Base-by-base conservation (phyloP, 2,329 filamentous ascomycete species). In the Plenodomus tracheiphilus region DNA sequence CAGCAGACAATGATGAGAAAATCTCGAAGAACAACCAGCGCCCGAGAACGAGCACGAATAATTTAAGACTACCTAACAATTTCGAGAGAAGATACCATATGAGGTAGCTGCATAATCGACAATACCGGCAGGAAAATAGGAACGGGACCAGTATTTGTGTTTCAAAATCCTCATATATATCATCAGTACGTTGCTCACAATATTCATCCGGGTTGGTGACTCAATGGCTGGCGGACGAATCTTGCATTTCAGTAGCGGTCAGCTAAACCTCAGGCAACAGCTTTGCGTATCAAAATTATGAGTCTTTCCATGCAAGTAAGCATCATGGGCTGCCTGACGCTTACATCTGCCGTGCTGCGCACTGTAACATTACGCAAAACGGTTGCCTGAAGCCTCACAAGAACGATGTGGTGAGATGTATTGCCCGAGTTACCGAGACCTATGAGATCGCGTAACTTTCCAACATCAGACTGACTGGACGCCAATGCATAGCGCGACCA, bases 1-100 rank as follows among this genome's bases (percentile, higher is more conserved):
- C 28, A 49, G 16, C 55, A 56, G 34, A 53, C 28, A 2, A 41
- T 38, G 16, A 36, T 32, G 16, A 53, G 30, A 35, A 43, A 36
- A 13, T 44, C 40, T 34, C 37, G 44, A 13, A 37, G 41, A 39
- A 30, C 47, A 18, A 15, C 28, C 15, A 15, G 13, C 13, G 11
- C 11, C 4, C 28, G 28, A 32, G 6, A 32, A 11, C 11, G 22
- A 5, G 28, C 28, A 11, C 15, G 6, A 7, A 15, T 32, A 11
- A 7, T 25, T 25, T 25, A 10, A 25, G 22, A 5, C 22, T 5
- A 25, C 22, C 22, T 10, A 5, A 10, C 22, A 10, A 10, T 25
- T 5, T 25, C 22, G 22, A 25, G 22, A 25, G 10, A 25, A 5
- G 22, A 5, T 32, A 6, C 15, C 28, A 4, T 32, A 32, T 32